Percentiles rank a stretch among this genome's conserved stretches.
Evolutionary conservation across 2,329 filamentous ascomycete genomes (phyloP).

Genomic region (Aspergillus clavatus): DNA sequence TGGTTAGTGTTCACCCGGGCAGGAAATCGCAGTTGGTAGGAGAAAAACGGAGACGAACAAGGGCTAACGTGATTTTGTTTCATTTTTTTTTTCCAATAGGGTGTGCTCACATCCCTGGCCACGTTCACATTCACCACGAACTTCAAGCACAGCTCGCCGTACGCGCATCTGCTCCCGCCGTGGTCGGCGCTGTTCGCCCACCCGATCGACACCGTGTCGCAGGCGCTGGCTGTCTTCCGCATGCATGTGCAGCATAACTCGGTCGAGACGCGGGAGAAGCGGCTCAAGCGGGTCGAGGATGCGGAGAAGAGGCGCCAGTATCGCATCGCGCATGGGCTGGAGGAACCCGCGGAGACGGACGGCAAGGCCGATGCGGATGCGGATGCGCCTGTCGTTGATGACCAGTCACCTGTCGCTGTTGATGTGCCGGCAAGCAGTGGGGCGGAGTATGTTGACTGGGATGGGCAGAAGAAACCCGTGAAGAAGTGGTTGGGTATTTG

Average conservation of each 20-base stretch:
- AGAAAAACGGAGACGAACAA: not conserved
- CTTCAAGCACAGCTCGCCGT: conserved; percentile 75
- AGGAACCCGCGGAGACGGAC: conserved; percentile 45
- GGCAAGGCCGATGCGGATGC: conserved; percentile 34
- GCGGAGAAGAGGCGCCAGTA: conserved; percentile 81
- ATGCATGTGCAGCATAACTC: conserved; percentile 71
- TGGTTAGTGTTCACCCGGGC: conserved; percentile 49
- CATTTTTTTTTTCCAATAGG: conserved; percentile 35
- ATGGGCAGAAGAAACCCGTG: conserved; percentile 48
- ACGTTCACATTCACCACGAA: conserved; percentile 70
- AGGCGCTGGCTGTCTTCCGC: conserved; percentile 66
- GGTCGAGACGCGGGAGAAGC: conserved; percentile 63
- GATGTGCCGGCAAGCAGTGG: conserved; percentile 30
- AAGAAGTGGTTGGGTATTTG: conserved; percentile 88
- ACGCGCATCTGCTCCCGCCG: conserved; percentile 70
- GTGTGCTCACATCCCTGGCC: conserved; percentile 65
- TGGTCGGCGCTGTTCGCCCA: conserved; percentile 63
- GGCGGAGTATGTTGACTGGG: conserved; percentile 31
- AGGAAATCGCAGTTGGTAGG: not conserved
- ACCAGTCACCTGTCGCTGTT: conserved; percentile 37
- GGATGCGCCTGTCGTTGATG: conserved; percentile 28
- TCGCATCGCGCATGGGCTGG: conserved; percentile 77
- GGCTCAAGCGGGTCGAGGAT: conserved; percentile 73
- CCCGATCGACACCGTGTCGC: conserved; percentile 62
- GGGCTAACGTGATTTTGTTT: not conserved